phyloP scores from a whole-genome alignment of 75 land plant species.

The Picea sitchensis region DNA sequence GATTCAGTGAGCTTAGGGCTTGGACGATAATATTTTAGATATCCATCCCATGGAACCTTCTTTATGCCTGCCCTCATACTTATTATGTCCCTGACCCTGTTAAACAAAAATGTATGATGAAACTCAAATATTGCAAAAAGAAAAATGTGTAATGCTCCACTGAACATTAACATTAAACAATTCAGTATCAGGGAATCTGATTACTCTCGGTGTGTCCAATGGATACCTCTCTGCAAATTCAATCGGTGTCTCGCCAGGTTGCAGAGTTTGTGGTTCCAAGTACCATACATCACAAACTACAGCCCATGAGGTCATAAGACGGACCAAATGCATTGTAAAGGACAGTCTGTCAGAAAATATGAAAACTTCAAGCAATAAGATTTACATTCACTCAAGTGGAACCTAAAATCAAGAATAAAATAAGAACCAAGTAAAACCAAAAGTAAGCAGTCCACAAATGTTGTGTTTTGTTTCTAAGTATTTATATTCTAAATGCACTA shows the following conservation, averaged over 20 bases:
- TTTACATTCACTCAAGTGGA: not conserved
- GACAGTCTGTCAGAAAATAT: conserved; percentile 66
- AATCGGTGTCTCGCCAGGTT: conserved; percentile 85
- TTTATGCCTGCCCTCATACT: conserved; percentile 87
- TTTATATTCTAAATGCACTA: not conserved
- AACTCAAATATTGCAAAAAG: not conserved
- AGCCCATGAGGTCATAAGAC: conserved; percentile 99
- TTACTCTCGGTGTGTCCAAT: not conserved
- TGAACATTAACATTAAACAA: not conserved
- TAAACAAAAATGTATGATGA: not conserved
- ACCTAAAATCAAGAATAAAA: not conserved
- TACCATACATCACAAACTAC: conserved; percentile 99
- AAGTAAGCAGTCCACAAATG: not conserved
- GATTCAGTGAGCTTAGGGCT: conserved; percentile 87
- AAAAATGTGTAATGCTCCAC: not conserved
- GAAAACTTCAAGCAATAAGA: not conserved
- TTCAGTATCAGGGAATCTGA: not conserved
- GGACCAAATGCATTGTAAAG: conserved; percentile 87
- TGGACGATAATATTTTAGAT: conserved; percentile 91
- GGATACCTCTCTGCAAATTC: conserved; percentile 98
- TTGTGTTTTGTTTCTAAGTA: not conserved
- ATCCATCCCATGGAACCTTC: conserved; percentile 99
- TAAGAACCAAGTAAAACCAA: not conserved
- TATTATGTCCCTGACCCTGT: conserved; percentile 94
- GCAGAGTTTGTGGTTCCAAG: conserved; percentile 85